Evolutionary conservation across 345 rosid genomes (phyloP), one percentile per base, ranked within the genome.

Genomic region (Salix exigua): DNA sequence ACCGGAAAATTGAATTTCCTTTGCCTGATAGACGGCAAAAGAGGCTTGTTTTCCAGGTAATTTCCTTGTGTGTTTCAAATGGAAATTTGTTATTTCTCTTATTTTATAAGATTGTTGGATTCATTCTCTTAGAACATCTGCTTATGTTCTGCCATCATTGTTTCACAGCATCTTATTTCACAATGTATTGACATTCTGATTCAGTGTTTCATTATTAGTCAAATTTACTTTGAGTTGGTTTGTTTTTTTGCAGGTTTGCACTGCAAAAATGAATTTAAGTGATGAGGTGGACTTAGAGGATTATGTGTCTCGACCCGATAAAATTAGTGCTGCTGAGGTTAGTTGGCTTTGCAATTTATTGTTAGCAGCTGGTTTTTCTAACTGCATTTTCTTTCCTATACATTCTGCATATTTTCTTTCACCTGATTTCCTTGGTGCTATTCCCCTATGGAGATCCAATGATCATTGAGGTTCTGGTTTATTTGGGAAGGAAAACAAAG

Each of bases 241-340:
- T 60, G 13, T 53, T 23, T 64, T 23, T n/a, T 18, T 82, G 21
- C 89, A 96, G 99, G 99, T 96, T 74, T 96, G 99, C 88, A 96
- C 99, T 8, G 80, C 98, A 64, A 93, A 96, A 85, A 96, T 96
- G 99, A 92, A 96, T 82, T 86, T 96, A 55, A 72, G 99, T 73
- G 99, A 96, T 79, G 98, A 96, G 91, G 98, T 92, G 72, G 99
- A 96, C 85, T 85, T 96, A 90, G 99, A 96, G 82, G 99, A 96
- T 88, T 96, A 91, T 83, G 98, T 96, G 73, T 96, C 98, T 78
- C 88, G 98, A 25, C 99, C 99, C 11, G 99, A 96, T 81, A 96
- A 93, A 90, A 96, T 96, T 74, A 96, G 99, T 77, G 99, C 99
- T 86, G 98, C 99, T 55, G 99, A 96, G 96, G 99, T 96, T 78